Percentiles rank a stretch among this genome's conserved stretches.
These are phyloP conservation scores for Moelleriella libera DNA, from an alignment of 2,329 filamentous ascomycete genomes.

Conservation along the genomic window DNA sequence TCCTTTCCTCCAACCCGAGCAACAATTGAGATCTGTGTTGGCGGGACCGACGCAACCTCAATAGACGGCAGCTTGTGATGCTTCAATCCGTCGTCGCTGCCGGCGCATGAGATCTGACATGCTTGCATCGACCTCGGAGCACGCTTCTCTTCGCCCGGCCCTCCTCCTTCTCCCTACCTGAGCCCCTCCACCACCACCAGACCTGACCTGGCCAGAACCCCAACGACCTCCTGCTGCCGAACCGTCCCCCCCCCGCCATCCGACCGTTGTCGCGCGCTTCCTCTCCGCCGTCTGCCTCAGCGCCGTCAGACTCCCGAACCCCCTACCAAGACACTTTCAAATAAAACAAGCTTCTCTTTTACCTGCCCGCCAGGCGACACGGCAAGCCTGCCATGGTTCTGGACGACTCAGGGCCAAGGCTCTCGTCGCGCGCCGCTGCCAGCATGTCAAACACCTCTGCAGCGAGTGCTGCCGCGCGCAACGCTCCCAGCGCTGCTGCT, in stretches of 20 bases:
- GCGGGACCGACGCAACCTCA: no score
- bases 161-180: no score
- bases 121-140: no score
- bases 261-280: not conserved
- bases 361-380: not conserved
- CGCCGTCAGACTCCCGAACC: constrained; percentile 2
- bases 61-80: no score
- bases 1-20: no score
- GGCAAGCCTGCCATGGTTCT: constrained; percentile 20
- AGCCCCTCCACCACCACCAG: no score
- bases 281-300: not conserved
- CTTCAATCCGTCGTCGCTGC: no score
- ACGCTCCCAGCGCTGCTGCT: constrained; percentile 6
- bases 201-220: not conserved
- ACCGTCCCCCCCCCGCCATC: not conserved
- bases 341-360: not conserved
- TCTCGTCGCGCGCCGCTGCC: constrained; percentile 16
- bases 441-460: constrained; percentile 20
- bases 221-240: not conserved
- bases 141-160: no score
- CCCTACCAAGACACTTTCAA: not conserved
- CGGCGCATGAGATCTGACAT: no score
- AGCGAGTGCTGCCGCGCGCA: constrained; percentile 12
- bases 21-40: no score
- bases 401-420: constrained; percentile 23